Percentiles rank a stretch among this genome's conserved stretches.
Evolutionary conservation across 371 early-diverging fungal genomes (phyloP).

Genomic region (Mortierella sp.): DNA sequence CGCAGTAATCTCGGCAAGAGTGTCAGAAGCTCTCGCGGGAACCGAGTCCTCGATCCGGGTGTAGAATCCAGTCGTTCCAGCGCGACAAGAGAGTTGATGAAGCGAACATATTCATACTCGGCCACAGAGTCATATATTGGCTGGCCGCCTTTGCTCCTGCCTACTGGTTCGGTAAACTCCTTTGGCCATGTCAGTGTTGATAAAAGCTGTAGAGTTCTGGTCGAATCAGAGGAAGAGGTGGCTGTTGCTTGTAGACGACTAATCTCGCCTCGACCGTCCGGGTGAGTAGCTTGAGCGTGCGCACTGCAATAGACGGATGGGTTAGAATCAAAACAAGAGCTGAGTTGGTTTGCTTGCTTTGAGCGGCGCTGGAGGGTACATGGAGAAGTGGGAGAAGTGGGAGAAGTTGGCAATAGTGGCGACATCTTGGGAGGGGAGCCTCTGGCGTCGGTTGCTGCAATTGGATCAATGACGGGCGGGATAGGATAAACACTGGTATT

Average conservation of each 20-base stretch:
- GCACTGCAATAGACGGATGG: background rate
- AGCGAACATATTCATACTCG: constrained; percentile 26
- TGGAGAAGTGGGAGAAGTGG: no score
- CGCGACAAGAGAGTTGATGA: constrained; percentile 33
- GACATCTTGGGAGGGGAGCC: no score
- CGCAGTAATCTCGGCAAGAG: constrained; percentile 21
- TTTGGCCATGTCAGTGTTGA: constrained; percentile 17
- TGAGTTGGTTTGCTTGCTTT: background rate
- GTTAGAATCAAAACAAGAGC: background rate
- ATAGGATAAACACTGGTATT: no score
- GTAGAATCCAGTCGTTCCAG: constrained; percentile 28
- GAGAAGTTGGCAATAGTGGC: no score
- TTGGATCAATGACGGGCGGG: no score
- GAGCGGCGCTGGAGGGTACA: background rate
- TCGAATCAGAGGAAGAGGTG: no score
- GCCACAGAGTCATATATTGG: constrained; percentile 1
- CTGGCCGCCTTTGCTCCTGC: background rate
- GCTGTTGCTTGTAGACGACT: background rate
- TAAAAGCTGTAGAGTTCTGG: no score
- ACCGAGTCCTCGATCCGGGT: constrained; percentile 17
- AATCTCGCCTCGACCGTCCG: background rate
- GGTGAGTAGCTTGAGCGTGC: background rate
- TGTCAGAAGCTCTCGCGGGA: constrained; percentile 20
- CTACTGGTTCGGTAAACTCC: constrained; percentile 9
- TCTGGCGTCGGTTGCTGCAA: no score